phyloP scores from a whole-genome alignment of 2,329 filamentous ascomycete genomes.

The Alternaria ventricosa region DNA sequence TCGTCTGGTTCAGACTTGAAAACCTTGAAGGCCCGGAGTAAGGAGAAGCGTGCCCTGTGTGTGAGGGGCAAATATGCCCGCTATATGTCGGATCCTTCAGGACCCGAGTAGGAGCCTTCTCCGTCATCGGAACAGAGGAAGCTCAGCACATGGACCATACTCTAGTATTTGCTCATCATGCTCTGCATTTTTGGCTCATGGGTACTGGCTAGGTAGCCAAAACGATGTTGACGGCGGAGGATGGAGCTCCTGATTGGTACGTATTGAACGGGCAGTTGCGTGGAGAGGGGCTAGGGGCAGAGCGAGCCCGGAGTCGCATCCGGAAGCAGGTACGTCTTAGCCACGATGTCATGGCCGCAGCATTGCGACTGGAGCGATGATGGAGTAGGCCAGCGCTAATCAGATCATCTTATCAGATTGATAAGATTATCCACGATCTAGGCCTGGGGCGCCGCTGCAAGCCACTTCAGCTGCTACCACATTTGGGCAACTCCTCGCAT shows the following conservation, averaged over 20 bases:
- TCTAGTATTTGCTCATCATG: background rate
- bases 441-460: constrained; percentile 16
- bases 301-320: background rate
- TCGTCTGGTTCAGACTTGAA: background rate
- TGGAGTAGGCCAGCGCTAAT: constrained; percentile 4
- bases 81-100: background rate
- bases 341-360: background rate
- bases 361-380: constrained; percentile 1
- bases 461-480: constrained; percentile 7
- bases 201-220: background rate
- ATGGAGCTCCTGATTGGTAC: background rate
- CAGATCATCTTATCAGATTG: constrained; percentile 36
- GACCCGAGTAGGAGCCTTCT: background rate
- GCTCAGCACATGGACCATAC: background rate
- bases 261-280: background rate
- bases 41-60: background rate
- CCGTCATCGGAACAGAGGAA: background rate
- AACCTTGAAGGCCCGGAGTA: background rate
- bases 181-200: background rate
- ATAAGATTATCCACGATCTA: constrained; percentile 25
- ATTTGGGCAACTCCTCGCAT: constrained; percentile 4
- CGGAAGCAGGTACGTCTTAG: background rate
- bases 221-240: background rate
- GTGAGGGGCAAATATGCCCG: background rate
- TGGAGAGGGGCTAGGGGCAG: too few relatives aligned